These are phyloP conservation scores for Falciphora oryzae DNA, from an alignment of 2,329 filamentous ascomycete species.

Conservation along the genomic window DNA sequence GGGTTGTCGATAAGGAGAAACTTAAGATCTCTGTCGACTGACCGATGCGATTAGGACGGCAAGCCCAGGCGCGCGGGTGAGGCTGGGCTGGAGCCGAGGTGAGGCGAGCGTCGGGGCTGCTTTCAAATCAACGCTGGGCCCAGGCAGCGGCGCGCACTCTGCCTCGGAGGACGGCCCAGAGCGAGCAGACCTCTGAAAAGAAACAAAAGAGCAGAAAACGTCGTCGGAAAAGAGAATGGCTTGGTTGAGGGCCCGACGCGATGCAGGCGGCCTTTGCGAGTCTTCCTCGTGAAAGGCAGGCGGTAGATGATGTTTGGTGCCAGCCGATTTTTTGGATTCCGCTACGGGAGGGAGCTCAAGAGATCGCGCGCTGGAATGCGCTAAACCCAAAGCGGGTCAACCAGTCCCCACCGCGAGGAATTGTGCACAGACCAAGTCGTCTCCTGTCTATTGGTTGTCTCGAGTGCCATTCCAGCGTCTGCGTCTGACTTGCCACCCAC, in stretches of 20 bases:
- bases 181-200: background rate
- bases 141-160: background rate
- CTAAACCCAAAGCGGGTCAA: background rate
- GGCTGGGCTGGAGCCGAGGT: background rate
- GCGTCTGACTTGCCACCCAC: background rate
- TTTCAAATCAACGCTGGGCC: background rate
- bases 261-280: background rate
- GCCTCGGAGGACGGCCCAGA: background rate
- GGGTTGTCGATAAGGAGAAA: background rate
- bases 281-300: background rate
- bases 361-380: background rate
- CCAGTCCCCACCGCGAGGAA: background rate
- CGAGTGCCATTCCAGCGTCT: background rate
- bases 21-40: background rate
- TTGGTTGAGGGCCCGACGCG: background rate
- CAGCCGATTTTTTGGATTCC: background rate
- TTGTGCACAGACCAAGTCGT: background rate
- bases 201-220: background rate
- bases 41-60: background rate
- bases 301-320: background rate
- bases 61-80: background rate
- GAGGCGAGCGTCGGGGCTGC: background rate
- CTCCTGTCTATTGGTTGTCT: background rate
- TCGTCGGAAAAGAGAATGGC: background rate
- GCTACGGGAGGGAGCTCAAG: background rate